Percentiles rank a stretch among this genome's conserved stretches.
phyloP scores from a whole-genome alignment of 2,329 filamentous ascomycete species.

The Penicillium sclerotigenum region DNA sequence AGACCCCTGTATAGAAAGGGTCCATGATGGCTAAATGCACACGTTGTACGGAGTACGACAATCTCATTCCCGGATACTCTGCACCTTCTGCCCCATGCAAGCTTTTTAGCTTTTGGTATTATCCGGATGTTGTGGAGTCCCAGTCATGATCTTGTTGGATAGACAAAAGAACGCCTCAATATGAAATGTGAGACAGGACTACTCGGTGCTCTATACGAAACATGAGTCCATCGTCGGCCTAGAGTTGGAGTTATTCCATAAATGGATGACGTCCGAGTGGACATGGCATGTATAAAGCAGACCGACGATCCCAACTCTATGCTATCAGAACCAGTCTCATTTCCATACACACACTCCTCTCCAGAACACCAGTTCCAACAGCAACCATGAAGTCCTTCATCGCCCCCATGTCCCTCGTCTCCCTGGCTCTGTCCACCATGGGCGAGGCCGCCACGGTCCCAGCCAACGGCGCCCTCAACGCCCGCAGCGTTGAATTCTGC shows the following conservation, averaged over 20 bases:
- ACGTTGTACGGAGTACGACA: not conserved
- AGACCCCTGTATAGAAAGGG: not conserved
- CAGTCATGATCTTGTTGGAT: not conserved
- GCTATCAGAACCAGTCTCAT: not conserved
- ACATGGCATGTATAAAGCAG: conserved; percentile 3
- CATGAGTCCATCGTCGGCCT: not conserved
- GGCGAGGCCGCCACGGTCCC: conserved; percentile 25
- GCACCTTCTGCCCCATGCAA: not conserved
- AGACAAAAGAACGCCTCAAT: not conserved
- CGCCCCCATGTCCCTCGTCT: conserved; percentile 21
- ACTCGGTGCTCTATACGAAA: conserved; percentile 20
- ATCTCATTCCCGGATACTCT: not conserved
- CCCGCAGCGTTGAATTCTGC: conserved; percentile 34
- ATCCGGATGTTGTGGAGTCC: conserved; percentile 12
- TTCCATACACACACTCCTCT: not conserved
- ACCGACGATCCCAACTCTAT: not conserved
- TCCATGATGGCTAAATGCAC: not conserved
- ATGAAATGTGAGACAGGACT: conserved; percentile 18
- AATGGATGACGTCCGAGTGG: not conserved
- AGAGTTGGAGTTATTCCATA: not conserved
- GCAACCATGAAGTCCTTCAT: conserved; percentile 29
- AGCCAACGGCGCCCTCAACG: conserved; percentile 16
- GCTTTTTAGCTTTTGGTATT: not conserved
- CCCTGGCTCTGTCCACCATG: conserved; percentile 20
- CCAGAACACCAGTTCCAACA: not conserved